Conservation (phyloP, 257 asterid genomes). For the Ocimum tenuiflorum region DNA sequence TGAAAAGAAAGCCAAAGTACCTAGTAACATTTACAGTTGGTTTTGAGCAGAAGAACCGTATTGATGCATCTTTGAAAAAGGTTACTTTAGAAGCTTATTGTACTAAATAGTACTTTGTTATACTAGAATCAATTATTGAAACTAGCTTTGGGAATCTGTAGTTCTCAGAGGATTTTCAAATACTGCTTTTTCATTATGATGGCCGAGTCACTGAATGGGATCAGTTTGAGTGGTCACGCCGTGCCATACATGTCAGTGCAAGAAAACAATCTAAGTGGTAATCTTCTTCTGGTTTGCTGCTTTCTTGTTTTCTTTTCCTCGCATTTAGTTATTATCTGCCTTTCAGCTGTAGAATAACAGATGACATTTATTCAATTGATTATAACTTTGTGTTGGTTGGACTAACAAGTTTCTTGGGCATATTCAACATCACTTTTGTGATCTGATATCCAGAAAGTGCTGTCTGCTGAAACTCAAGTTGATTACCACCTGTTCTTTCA, state of each 20-base stretch:
- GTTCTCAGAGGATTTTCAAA: slow-evolving; percentile 93
- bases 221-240: slow-evolving; percentile 90
- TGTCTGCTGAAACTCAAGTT: not conserved
- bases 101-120: not conserved
- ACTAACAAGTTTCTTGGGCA: not conserved
- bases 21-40: slow-evolving; percentile 92
- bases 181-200: slow-evolving; percentile 93
- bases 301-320: not conserved
- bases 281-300: slow-evolving; percentile 15
- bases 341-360: not conserved
- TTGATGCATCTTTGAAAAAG: slow-evolving; percentile 79
- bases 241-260: slow-evolving; percentile 81
- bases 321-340: not conserved
- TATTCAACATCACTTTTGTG: not conserved
- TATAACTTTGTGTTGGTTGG: not conserved
- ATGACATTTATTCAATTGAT: not conserved
- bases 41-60: slow-evolving; percentile 58
- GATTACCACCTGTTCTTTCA: not conserved
- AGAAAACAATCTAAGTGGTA: slow-evolving; percentile 93
- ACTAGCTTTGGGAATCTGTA: slow-evolving; percentile 24
- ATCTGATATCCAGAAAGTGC: not conserved
- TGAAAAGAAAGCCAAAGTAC: slow-evolving; percentile 75
- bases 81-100: slow-evolving; percentile 28
- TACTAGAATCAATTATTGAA: slow-evolving; percentile 12
- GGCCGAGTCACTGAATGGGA: slow-evolving; percentile 96